Percentiles rank a stretch among this genome's conserved stretches.
These are phyloP conservation scores for Arxiozyma slooffiae DNA, from an alignment of 1,139 yeast genomes.

Conservation along the genomic window DNA sequence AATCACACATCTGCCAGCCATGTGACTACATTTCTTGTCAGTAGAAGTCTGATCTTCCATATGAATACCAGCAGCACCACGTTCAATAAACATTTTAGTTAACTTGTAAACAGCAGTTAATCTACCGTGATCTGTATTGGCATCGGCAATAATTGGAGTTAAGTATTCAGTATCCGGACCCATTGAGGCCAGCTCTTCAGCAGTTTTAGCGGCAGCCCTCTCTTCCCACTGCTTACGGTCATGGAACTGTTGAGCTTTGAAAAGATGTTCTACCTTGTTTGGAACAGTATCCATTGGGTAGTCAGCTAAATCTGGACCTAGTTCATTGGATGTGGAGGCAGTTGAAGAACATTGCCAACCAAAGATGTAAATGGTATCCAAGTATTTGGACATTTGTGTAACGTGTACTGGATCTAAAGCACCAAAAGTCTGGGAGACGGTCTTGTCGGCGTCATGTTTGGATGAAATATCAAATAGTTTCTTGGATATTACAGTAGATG, in stretches of 20 bases:
- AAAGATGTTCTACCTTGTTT: conserved; percentile 92
- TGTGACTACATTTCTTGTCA: conserved; percentile 90
- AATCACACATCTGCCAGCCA: conserved; percentile 97
- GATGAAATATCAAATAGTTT: conserved; percentile 62
- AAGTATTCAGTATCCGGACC: conserved; percentile 58
- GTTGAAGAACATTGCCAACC: conserved; percentile 99
- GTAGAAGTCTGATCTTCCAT: conserved; percentile 99
- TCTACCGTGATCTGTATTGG: conserved; percentile 98
- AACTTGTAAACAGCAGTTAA: conserved; percentile 90
- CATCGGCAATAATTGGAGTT: conserved; percentile 94
- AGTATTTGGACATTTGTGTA: conserved; percentile 90
- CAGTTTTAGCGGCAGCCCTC: conserved; percentile 59
- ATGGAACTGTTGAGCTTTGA: conserved; percentile 94
- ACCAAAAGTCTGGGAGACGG: conserved; percentile 87
- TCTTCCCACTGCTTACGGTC: conserved; percentile 94
- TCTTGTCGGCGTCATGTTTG: conserved; percentile 63
- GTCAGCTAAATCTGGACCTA: conserved; percentile 96
- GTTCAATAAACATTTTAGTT: conserved; percentile 91
- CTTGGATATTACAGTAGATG: conserved; percentile 74
- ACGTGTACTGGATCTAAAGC: conserved; percentile 95
- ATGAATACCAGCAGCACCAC: conserved; percentile 98
- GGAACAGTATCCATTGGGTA: conserved; percentile 99
- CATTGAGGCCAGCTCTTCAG: conserved; percentile 37
- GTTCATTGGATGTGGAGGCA: conserved; percentile 94
- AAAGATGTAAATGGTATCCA: conserved; percentile 86